A percentile compares a stretch with the other conserved stretches of the same genome.
phyloP scores from a whole-genome alignment of 2,329 filamentous ascomycete genomes.

The Davidsoniella virescens region DNA sequence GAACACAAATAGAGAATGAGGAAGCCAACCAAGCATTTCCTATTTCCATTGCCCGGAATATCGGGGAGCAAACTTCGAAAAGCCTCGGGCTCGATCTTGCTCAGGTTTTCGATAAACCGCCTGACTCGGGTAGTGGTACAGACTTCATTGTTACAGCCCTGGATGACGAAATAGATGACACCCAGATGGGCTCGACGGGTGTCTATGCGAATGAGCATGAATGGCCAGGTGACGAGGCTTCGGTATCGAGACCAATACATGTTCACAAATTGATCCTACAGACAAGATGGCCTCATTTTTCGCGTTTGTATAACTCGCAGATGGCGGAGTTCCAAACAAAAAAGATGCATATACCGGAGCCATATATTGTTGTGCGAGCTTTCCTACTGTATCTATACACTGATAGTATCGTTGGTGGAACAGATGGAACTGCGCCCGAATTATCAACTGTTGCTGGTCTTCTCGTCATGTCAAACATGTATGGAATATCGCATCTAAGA shows the following conservation, averaged over 20 bases:
- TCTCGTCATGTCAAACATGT: slow-evolving; percentile 94
- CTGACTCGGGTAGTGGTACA: slow-evolving; percentile 68
- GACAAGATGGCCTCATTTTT: slow-evolving; percentile 93
- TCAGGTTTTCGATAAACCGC: slow-evolving; percentile 66
- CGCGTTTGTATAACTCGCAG: slow-evolving; percentile 75
- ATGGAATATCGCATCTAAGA: slow-evolving; percentile 87
- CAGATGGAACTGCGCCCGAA: slow-evolving; percentile 55
- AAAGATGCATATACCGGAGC: slow-evolving; percentile 94
- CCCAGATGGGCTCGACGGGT: slow-evolving; percentile 41
- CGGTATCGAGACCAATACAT: slow-evolving; percentile 70
- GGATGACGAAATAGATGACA: slow-evolving; percentile 56
- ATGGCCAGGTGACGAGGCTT: slow-evolving; percentile 46
- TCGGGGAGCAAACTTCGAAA: slow-evolving; percentile 33
- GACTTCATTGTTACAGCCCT: slow-evolving; percentile 88
- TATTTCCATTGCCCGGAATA: no score
- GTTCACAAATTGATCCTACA: slow-evolving; percentile 91
- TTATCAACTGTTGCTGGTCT: slow-evolving; percentile 82
- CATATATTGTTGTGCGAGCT: slow-evolving; percentile 81
- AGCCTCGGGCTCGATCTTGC: slow-evolving; percentile 74
- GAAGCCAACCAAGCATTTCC: background rate
- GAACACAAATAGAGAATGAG: slow-evolving; percentile 52
- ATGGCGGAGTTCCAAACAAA: slow-evolving; percentile 97
- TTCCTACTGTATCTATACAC: slow-evolving; percentile 97
- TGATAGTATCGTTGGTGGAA: slow-evolving; percentile 59
- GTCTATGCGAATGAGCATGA: slow-evolving; percentile 29